Evolutionary conservation across 2,329 filamentous ascomycete genomes (phyloP).

Genomic region (Monosporascus sp.): DNA sequence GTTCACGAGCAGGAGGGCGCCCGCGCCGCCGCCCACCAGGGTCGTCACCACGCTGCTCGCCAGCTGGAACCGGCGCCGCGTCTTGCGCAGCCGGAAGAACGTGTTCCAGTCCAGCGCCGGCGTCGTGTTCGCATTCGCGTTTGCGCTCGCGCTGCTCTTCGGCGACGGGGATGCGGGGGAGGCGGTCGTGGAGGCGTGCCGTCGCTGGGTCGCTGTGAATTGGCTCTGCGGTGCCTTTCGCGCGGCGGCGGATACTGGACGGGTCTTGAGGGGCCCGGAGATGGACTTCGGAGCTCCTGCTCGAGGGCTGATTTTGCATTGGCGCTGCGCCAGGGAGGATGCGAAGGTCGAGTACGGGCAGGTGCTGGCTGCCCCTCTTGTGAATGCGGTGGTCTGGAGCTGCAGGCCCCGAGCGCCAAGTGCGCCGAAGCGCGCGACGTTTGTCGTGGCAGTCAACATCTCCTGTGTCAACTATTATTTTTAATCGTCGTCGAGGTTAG

Average conservation of each 20-base stretch:
- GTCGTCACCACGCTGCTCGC: conserved; percentile 67
- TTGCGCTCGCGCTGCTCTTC: conserved; percentile 20
- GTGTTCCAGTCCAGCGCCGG: conserved; percentile 74
- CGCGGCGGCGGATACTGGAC: neutral
- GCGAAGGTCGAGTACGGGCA: conserved; percentile 14
- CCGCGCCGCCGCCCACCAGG: conserved; percentile 54
- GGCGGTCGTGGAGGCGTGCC: conserved; percentile 20
- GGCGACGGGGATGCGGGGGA: conserved; percentile 22
- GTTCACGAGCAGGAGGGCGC: conserved; percentile 62
- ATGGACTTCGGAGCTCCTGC: conserved; percentile 6
- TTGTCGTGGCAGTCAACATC: conserved; percentile 23
- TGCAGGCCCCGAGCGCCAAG: conserved; percentile 24
- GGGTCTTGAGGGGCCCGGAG: conserved; percentile 9
- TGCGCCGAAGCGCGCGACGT: conserved; percentile 21
- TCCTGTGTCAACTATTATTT: conserved; percentile 5
- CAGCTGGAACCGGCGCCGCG: conserved; percentile 77
- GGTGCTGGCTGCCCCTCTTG: conserved; percentile 15
- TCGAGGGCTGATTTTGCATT: conserved; percentile 13
- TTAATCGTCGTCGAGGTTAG: too few relatives aligned
- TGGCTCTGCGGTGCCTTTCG: conserved; percentile 16
- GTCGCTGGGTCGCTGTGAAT: conserved; percentile 14
- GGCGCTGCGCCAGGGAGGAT: conserved; percentile 15
- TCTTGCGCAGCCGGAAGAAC: conserved; percentile 86
- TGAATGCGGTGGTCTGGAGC: conserved; percentile 18
- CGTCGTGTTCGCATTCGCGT: neutral